Conservation (phyloP, 257 asterid species). For the Galeopsis tetrahit region DNA sequence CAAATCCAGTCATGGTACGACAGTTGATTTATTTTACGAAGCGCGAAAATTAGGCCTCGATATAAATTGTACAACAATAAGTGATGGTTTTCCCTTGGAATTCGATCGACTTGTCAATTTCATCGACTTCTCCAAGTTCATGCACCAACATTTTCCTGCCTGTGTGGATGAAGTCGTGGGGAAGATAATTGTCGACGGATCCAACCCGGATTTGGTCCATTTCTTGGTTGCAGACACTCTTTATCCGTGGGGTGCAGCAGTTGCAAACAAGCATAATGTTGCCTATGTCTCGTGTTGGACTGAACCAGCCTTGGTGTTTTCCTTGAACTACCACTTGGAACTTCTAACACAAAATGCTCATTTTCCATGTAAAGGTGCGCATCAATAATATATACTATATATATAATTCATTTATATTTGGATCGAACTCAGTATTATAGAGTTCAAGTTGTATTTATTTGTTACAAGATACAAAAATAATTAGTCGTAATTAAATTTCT, state of each 20-base stretch:
- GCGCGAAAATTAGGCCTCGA: conserved; percentile 49
- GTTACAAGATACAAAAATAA: no score
- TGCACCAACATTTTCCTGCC: conserved; percentile 42
- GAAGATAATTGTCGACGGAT: conserved; percentile 8
- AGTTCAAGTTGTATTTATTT: no score
- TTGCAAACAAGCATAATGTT: conserved; percentile 49
- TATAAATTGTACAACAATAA: conserved; percentile 45
- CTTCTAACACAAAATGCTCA: conserved; percentile 48
- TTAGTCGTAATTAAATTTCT: no score
- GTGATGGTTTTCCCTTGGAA: conserved; percentile 49
- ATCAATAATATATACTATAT: no score
- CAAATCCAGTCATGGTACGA: not conserved
- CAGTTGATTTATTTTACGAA: conserved; percentile 34
- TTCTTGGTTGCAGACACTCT: conserved; percentile 54
- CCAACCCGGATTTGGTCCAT: conserved; percentile 36
- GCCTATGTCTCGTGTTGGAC: conserved; percentile 55
- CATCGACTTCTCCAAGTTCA: conserved; percentile 25
- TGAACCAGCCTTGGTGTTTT: conserved; percentile 48
- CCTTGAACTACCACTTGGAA: conserved; percentile 44
- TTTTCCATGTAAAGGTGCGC: conserved; percentile 37
- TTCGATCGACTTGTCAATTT: conserved; percentile 39
- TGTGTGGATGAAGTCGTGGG: conserved; percentile 52
- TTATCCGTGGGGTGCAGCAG: conserved; percentile 43
- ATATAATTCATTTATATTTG: no score
- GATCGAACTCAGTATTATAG: no score